Percentiles rank a stretch among this genome's conserved stretches.
These are phyloP conservation scores for Paradendryphiella salina DNA, from an alignment of 2,329 filamentous ascomycete species.

Conservation along the genomic window DNA sequence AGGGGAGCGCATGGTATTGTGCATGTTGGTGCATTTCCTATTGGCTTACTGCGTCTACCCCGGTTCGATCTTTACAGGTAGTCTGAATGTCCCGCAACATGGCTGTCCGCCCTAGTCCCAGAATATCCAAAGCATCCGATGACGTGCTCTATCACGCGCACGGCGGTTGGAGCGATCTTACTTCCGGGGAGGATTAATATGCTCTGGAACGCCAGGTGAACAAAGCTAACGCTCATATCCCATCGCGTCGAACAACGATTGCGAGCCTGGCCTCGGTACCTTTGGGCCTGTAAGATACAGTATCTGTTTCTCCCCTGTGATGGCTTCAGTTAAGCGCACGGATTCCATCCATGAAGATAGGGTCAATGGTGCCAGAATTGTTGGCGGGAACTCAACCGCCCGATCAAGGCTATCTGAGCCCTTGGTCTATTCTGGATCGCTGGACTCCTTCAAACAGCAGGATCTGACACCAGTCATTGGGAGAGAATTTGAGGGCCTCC, in stretches of 20 bases:
- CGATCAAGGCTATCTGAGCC: slow-evolving; percentile 27
- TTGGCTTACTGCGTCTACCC: neutral
- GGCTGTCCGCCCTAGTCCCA: slow-evolving; percentile 7
- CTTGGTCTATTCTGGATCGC: slow-evolving; percentile 29
- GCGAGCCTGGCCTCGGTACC: neutral
- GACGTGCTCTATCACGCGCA: slow-evolving; percentile 8
- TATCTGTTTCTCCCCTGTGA: slow-evolving; percentile 3
- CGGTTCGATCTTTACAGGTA: neutral
- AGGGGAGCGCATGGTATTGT: slow-evolving; percentile 2
- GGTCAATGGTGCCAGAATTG: slow-evolving; percentile 8
- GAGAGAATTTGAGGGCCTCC: slow-evolving; percentile 51
- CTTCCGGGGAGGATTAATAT: slow-evolving; percentile 2
- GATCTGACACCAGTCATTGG: slow-evolving; percentile 59
- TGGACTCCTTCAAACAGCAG: slow-evolving; percentile 31
- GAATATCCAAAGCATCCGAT: slow-evolving; percentile 9
- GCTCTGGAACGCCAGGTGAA: neutral
- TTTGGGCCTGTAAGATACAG: neutral
- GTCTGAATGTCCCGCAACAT: slow-evolving; percentile 2
- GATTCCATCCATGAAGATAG: slow-evolving; percentile 7
- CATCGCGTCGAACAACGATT: neutral
- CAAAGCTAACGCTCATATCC: neutral
- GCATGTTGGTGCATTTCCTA: slow-evolving; percentile 6
- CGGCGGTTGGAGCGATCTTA: neutral
- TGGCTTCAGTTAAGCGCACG: slow-evolving; percentile 31
- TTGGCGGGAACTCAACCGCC: slow-evolving; percentile 30